Conservation (phyloP, 192 early-diverging fungal genomes). For the Chytriomyces sp. region DNA sequence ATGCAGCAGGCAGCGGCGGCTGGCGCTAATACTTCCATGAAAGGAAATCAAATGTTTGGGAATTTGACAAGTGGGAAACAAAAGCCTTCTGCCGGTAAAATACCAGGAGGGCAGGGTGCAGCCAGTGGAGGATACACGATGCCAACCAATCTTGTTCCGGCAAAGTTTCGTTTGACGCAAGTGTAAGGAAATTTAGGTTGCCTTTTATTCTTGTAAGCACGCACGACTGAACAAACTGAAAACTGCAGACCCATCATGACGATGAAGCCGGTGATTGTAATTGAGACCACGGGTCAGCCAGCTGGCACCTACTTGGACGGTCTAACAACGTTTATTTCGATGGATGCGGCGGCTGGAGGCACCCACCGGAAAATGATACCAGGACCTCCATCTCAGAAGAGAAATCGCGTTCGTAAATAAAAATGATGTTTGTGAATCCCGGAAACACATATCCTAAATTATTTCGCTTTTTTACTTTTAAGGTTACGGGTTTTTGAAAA, state of each 20-base stretch:
- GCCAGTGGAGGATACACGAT: background rate
- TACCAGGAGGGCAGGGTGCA: background rate
- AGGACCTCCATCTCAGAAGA: background rate
- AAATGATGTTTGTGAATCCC: background rate
- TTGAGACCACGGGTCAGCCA: conserved; percentile 16
- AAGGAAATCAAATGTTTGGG: background rate
- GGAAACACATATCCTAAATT: background rate
- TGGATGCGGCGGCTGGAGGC: background rate
- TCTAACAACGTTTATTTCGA: conserved; percentile 24
- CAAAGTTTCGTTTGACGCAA: conserved; percentile 15
- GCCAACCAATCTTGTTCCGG: conserved; percentile 1
- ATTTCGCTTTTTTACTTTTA: background rate
- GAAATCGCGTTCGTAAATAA: background rate
- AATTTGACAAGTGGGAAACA: background rate
- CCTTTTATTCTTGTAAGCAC: no score
- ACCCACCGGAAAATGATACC: background rate
- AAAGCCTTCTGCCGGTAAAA: background rate
- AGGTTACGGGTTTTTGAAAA: background rate
- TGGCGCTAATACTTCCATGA: background rate
- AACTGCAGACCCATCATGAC: background rate
- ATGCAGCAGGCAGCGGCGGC: background rate
- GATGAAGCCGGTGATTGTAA: conserved; percentile 19
- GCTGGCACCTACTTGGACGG: conserved; percentile 2
- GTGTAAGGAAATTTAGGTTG: conserved; percentile 1
- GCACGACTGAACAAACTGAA: no score